A percentile compares a stretch with the other conserved stretches of the same genome.
Conservation (phyloP, 2,329 filamentous ascomycete species). For the Helminthosporium solani region DNA sequence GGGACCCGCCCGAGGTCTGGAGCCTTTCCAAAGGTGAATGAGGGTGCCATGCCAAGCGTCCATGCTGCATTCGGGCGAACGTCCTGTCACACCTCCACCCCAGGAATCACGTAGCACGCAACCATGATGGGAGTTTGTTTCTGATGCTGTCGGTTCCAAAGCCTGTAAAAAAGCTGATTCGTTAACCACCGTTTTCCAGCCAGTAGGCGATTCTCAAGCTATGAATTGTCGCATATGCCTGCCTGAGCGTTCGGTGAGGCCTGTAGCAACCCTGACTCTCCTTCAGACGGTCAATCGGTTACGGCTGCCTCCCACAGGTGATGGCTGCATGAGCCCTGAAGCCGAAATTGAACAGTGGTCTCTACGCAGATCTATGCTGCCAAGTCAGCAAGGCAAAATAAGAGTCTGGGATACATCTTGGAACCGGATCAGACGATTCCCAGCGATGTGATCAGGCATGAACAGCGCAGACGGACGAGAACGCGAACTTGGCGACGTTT, state of each 20-base stretch:
- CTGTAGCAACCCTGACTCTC: background rate
- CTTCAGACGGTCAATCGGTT: background rate
- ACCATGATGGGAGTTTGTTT: conserved; percentile 14
- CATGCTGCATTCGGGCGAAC: conserved; percentile 4
- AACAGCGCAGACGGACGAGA: conserved; percentile 11
- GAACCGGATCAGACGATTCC: conserved; percentile 15
- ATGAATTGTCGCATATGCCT: background rate
- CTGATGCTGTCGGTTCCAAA: conserved; percentile 1
- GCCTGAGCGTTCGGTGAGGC: background rate
- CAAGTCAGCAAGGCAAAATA: conserved; percentile 12
- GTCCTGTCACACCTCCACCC: conserved; percentile 11
- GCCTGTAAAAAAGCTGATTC: background rate
- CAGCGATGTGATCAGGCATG: conserved; percentile 13
- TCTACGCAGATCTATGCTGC: background rate
- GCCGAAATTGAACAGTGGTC: conserved; percentile 1
- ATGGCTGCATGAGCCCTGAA: conserved; percentile 13
- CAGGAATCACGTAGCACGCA: conserved; percentile 1
- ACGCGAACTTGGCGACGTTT: conserved; percentile 20
- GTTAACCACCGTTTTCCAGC: background rate
- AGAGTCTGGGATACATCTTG: conserved; percentile 9
- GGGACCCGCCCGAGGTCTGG: conserved; percentile 19
- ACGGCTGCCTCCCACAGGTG: background rate
- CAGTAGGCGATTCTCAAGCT: background rate
- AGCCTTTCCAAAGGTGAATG: conserved; percentile 11
- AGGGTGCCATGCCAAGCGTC: conserved; percentile 8